A percentile compares a stretch with the other conserved stretches of the same genome.
Conservation (phyloP, 2,329 filamentous ascomycete genomes). For the Annulohypoxylon truncatum region DNA sequence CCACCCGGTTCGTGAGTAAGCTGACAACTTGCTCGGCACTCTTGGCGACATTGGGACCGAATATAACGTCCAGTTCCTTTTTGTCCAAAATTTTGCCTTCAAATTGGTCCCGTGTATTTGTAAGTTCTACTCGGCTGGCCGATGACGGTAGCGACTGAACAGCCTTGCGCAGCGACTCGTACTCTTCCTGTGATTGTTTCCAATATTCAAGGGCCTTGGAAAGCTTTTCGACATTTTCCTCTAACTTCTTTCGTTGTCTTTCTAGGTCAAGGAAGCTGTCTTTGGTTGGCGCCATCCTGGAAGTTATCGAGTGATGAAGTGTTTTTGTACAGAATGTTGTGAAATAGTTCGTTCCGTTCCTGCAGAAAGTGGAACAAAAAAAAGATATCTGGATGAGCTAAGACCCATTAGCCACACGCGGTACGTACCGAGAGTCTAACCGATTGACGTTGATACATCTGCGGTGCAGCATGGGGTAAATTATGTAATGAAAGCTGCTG, state of each 20-base stretch:
- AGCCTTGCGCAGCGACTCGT: conserved; percentile 88
- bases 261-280: conserved; percentile 76
- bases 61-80: conserved; percentile 66
- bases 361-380: not conserved
- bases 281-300: conserved; percentile 55
- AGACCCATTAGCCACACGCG: not conserved
- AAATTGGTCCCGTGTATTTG: conserved; percentile 67
- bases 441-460: too few species aligned
- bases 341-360: not conserved
- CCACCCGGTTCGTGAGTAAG: conserved; percentile 79
- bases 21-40: conserved; percentile 72
- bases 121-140: conserved; percentile 65
- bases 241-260: conserved; percentile 77
- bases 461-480: not conserved
- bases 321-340: not conserved
- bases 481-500: not conserved
- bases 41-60: conserved; percentile 59
- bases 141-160: conserved; percentile 67
- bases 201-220: conserved; percentile 84
- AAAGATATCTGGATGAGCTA: not conserved
- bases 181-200: conserved; percentile 92
- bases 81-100: conserved; percentile 72
- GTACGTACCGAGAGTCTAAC: too few species aligned
- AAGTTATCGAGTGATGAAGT: not conserved
- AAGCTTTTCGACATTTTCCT: conserved; percentile 79